Conservation (phyloP, 73 alveolate genomes). For the Tetrahymena malaccensis region DNA sequence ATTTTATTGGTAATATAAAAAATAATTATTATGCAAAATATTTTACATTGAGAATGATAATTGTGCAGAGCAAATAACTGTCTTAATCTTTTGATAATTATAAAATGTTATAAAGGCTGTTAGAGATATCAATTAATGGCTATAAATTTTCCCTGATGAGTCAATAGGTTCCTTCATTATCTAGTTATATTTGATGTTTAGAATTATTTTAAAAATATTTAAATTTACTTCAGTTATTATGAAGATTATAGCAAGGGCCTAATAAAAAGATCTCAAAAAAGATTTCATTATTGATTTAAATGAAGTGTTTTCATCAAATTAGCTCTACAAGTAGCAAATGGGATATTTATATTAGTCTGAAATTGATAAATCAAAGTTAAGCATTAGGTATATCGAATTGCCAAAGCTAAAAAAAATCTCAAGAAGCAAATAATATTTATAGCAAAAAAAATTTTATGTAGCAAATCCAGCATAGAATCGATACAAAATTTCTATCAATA, state of each 20-base stretch:
- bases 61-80: neutral
- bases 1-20: no score
- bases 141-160: neutral
- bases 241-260: neutral
- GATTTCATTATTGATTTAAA: neutral
- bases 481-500: neutral
- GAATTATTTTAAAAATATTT: neutral
- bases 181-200: neutral
- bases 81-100: neutral
- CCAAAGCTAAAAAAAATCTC: neutral
- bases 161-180: neutral
- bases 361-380: neutral
- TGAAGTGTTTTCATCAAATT: neutral
- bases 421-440: neutral
- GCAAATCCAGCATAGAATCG: neutral
- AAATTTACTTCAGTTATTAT: neutral
- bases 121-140: neutral
- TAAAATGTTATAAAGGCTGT: neutral
- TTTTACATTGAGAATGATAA: neutral
- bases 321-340: neutral
- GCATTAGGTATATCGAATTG: neutral
- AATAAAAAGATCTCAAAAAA: neutral
- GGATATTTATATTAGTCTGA: neutral
- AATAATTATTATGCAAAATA: no score
- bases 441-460: neutral